Base-by-base conservation (phyloP, 1,139 yeast genomes). In the Pichia kudriavzevii region DNA sequence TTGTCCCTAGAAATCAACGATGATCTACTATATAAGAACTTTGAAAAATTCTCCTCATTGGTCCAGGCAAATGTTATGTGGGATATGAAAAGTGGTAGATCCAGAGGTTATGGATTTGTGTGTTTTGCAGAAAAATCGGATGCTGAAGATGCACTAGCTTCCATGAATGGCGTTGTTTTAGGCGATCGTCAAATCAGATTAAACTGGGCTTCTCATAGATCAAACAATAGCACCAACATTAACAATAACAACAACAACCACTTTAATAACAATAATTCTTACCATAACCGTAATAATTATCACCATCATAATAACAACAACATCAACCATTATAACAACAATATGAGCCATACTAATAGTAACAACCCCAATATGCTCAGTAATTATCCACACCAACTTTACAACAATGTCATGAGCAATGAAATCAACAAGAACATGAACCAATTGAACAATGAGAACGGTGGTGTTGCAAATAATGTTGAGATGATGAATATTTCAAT, bases 31-130 rank as follows among this genome's bases (percentile, higher is more conserved):
- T 66, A 65, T 35, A 62, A 58, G 31, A 69, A 82, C 7, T 87
- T 87, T 54, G 49, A 64, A n/a, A 63, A 64, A 37, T 82, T 74
- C 55, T 64, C 65, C 15, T 71, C 87, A 4, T 63, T 82, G 50
- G 64, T 75, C 34, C 94, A 84, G 55, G 95, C 95, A 13, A 88
- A 85, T 49, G 95, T 87, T 26, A 87, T 87, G 95, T 85, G 95
- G 95, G 95, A 87, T 58, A 84, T 84, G 94, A 88, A 81, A 55
- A 82, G 94, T 16, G 88, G 94, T 24, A 66, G 94, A 55, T 82
- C 94, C 5, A 69, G 95, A 59, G 94, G 95, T 15, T 87, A 85
- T 53, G 95, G 95, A 1, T 87, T 87, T 60, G 94, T 83, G n/a
- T 79, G 94, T 1, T 87, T 85, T 52, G 58, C 66, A 16, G 69